A percentile compares a stretch with the other conserved stretches of the same genome.
Evolutionary conservation across 805 yeast genomes (phyloP).

Genomic region (Ogataea nakhonphanomensis): DNA sequence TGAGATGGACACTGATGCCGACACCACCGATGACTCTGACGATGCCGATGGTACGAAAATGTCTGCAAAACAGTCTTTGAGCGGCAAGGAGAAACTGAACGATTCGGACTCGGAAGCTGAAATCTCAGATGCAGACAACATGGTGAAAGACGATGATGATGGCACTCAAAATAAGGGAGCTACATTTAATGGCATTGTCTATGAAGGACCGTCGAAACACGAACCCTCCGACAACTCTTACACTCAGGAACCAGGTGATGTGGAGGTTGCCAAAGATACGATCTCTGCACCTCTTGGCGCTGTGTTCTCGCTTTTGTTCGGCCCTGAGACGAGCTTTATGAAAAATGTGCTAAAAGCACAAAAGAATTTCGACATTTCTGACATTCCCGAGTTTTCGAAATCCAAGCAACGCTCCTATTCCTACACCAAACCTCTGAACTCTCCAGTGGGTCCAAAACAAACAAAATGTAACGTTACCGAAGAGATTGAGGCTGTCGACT

Average conservation of each 20-base stretch:
- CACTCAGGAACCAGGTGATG: conserved; percentile 46
- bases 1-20: conserved; percentile 37
- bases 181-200: conserved; percentile 38
- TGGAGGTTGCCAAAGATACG: conserved; percentile 49
- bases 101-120: conserved; percentile 28
- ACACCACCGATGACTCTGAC: conserved; percentile 25
- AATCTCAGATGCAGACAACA: conserved; percentile 31
- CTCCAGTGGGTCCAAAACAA: conserved; percentile 74
- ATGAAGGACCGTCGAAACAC: conserved; percentile 38
- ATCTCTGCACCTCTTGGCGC: conserved; percentile 65
- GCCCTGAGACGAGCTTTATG: conserved; percentile 48
- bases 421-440: conserved; percentile 62
- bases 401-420: conserved; percentile 45
- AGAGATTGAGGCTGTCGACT: conserved; percentile 49
- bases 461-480: conserved; percentile 66
- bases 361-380: conserved; percentile 58
- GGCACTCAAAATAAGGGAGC: conserved; percentile 22
- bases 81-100: conserved; percentile 16
- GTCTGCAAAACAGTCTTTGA: conserved; percentile 1
- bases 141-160: conserved; percentile 30
- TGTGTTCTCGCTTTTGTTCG: conserved; percentile 58
- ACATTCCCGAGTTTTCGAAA: conserved; percentile 39
- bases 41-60: conserved; percentile 12
- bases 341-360: conserved; percentile 50
- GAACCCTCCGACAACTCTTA: conserved; percentile 39